phyloP scores from a whole-genome alignment of 2,329 filamentous ascomycete species.

The Curvularia lunata region DNA sequence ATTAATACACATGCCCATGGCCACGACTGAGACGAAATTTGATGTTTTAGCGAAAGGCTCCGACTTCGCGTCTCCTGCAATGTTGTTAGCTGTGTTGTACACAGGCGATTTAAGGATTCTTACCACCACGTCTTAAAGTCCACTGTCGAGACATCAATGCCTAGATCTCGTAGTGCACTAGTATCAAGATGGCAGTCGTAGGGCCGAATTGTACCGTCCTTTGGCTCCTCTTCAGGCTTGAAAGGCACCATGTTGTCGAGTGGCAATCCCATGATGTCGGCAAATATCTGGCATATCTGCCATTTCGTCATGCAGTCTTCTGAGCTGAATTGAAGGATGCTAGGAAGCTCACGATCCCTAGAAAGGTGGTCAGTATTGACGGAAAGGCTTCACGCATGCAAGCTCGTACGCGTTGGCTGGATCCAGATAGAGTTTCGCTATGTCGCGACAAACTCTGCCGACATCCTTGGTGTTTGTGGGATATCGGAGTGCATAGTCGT shows the following conservation, averaged over 20 bases:
- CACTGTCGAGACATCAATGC: constrained; percentile 74
- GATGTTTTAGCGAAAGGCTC: constrained; percentile 30
- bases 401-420: constrained; percentile 36
- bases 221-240: constrained; percentile 69
- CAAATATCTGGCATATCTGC: constrained; percentile 80
- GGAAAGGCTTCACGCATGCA: neutral
- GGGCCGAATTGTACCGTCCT: constrained; percentile 75
- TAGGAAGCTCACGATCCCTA: constrained; percentile 62
- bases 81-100: constrained; percentile 15
- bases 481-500: constrained; percentile 83
- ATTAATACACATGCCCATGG: neutral
- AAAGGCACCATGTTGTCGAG: constrained; percentile 67
- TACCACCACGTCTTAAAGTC: constrained; percentile 84
- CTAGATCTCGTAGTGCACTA: constrained; percentile 71
- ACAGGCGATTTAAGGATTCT: constrained; percentile 13
- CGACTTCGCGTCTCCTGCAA: constrained; percentile 42
- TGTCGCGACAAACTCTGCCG: constrained; percentile 76
- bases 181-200: constrained; percentile 91
- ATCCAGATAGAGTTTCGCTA: constrained; percentile 69
- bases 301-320: constrained; percentile 90
- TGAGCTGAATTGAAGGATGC: constrained; percentile 81
- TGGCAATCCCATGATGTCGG: constrained; percentile 78
- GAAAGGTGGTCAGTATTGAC: neutral
- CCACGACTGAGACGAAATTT: neutral
- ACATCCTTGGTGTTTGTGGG: constrained; percentile 91